Conservation (phyloP, 176 grass and related monocot species). For the Typha latifolia region DNA sequence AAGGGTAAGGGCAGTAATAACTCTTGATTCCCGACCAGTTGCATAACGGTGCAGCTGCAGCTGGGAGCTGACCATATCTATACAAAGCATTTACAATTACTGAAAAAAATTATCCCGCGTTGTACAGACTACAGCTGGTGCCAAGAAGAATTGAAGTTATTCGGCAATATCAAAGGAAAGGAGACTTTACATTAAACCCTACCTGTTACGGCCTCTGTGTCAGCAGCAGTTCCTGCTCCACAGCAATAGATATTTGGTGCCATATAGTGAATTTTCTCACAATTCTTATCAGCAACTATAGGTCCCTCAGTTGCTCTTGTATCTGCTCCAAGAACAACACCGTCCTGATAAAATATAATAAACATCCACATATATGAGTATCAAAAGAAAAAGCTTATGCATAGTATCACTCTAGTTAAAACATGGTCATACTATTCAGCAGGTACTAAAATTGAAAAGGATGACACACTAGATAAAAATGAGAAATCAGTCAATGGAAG, state of each 20-base stretch:
- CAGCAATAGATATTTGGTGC: conserved; percentile 93
- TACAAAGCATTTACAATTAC: neutral
- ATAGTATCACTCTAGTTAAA: too few relatives aligned
- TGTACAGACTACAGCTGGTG: neutral
- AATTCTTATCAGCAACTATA: conserved; percentile 95
- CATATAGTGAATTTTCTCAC: conserved; percentile 90
- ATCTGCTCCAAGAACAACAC: conserved; percentile 85
- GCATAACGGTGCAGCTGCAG: conserved; percentile 90
- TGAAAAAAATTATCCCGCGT: conserved; percentile 6
- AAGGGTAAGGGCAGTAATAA: conserved; percentile 77
- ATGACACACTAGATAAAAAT: too few relatives aligned
- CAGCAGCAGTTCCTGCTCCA: conserved; percentile 87
- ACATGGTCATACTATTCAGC: too few relatives aligned
- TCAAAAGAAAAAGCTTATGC: neutral
- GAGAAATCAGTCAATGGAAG: too few relatives aligned
- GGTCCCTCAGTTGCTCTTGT: conserved; percentile 93
- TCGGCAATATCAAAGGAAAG: neutral
- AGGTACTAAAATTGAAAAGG: too few relatives aligned
- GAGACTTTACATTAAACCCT: conserved; percentile 2
- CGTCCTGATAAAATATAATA: conserved; percentile 47
- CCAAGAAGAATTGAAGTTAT: neutral
- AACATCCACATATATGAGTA: neutral
- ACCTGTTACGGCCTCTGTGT: conserved; percentile 77
- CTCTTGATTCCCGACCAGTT: conserved; percentile 84
- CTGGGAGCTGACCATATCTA: conserved; percentile 97